Base-by-base conservation (phyloP, 202 grass and related monocot genomes). In the Saccharum hybrid region DNA sequence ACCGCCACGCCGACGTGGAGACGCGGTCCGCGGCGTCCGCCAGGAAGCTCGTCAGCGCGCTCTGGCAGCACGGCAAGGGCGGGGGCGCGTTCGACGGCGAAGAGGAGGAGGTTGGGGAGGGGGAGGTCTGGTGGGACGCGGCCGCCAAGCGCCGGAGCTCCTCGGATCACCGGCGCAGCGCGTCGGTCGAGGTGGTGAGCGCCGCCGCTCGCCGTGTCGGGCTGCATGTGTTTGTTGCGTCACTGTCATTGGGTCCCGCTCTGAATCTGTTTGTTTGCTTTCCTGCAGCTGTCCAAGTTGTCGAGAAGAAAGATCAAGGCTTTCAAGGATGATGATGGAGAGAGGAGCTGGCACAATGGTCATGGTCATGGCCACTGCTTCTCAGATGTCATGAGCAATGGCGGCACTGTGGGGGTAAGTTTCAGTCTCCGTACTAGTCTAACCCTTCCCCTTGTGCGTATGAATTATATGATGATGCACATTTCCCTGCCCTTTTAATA, bases 1-100 rank as follows among this genome's bases (percentile, higher is more conserved):
- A 4, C 61, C 59, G 66, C n/a, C 40, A 54, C 23, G 16, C 7
- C 36, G 77, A 48, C n/a, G 59, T 42, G 10, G 80, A 72, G 66
- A 34, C 62, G 34, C 46, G 65, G 62, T 79, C 79, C 52, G 46
- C 86, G 12, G 74, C 90, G 68, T 91, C 95, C 52, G 92, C 92
- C 23, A 72, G 92, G 81, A 94, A 91, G 79, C 95, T 98, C 59
- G 92, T 86, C 68, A 81, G 48, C 85, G 82, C 78, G 19, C 77
- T 93, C 57, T 93, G 92, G 92, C 83, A 91, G 86, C 56, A 80
- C 68, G 65, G 81, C 59, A 10, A 26, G 5, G 46, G 12, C 19
- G 71, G 30, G 4, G 52, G 51, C 16, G 71, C 75, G 19, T 56
- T 68, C 11, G 89, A 83, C 8, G 51, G 46, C 9, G 43, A 56